These are phyloP conservation scores for Lactarius hengduanensis DNA, from an alignment of 768 basidiomycete species.

Conservation along the genomic window DNA sequence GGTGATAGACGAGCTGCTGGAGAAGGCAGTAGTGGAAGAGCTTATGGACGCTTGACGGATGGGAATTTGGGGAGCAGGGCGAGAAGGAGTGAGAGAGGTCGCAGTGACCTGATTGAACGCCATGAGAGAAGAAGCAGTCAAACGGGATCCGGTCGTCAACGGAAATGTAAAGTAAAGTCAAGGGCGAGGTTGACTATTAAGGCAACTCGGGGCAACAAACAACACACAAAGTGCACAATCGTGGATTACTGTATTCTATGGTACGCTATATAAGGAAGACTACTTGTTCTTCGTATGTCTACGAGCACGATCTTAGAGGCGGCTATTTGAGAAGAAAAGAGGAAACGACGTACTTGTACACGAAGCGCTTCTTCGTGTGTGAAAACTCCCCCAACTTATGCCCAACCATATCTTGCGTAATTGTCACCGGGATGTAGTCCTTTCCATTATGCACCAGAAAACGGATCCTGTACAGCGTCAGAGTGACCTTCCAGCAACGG, in stretches of 20 bases:
- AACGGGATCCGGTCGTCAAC: background rate
- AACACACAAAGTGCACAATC: background rate
- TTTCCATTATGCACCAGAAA: slow-evolving; percentile 96
- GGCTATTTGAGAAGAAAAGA: background rate
- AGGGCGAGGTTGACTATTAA: slow-evolving; percentile 3
- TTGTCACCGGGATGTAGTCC: slow-evolving; percentile 77
- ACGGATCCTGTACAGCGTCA: slow-evolving; percentile 53
- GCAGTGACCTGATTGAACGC: slow-evolving; percentile 51
- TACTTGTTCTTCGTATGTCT: slow-evolving; percentile 48
- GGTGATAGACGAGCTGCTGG: slow-evolving; percentile 60
- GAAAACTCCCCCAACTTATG: slow-evolving; percentile 97
- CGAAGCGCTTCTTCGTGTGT: slow-evolving; percentile 83
- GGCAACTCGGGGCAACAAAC: background rate
- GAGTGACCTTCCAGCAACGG: background rate
- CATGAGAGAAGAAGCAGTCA: slow-evolving; percentile 35
- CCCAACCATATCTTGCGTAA: slow-evolving; percentile 98
- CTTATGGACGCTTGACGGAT: slow-evolving; percentile 47
- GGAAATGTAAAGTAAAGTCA: slow-evolving; percentile 2
- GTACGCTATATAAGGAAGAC: slow-evolving; percentile 2
- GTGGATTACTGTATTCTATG: background rate
- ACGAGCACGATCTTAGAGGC: slow-evolving; percentile 1
- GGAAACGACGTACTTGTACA: slow-evolving; percentile 65
- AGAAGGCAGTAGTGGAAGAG: slow-evolving; percentile 49
- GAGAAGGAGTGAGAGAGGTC: slow-evolving; percentile 68
- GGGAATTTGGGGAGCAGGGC: slow-evolving; percentile 76